Base-by-base conservation (phyloP, 2,329 filamentous ascomycete species). In the Lecanicillium sp. region DNA sequence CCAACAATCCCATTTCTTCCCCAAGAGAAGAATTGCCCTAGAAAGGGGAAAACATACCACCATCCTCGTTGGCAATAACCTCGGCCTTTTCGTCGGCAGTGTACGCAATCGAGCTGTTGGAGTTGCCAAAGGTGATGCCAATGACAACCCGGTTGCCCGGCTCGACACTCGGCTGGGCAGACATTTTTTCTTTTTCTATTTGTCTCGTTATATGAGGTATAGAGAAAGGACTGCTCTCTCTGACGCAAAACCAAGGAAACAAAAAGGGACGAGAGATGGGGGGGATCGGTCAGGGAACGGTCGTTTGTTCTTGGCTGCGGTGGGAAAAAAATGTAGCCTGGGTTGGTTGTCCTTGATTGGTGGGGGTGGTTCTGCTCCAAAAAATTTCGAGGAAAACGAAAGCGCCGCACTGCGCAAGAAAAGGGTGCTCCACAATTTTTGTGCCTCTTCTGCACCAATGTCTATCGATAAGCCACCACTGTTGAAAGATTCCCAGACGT, bases 31-130 rank as follows among this genome's bases (percentile, higher is more conserved):
- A n/a, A n/a, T n/a, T n/a, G n/a, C n/a, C n/a, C n/a, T n/a, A n/a
- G n/a, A n/a, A n/a, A n/a, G n/a, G n/a, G n/a, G n/a, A n/a, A 36
- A 33, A 66, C 79, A 57, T 61, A 88, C 87, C 87, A 73, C 92
- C 92, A 59, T 97, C 92, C 71, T 97, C 92, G 68, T 98, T 97
- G 58, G 92, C 92, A 68, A 98, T 97, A 48, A 98, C 90, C 62
- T 96, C 87, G 48, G 88, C 83, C 72, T 94, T 94, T 65, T 94
- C 90, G 57, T 97, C 90, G 46, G 82, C 77, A 33, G 89, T 94
- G 61, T 81, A 88, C 54, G 90, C 90, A 67, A 98, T 96, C 44
- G 88, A 96, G 70, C 87, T 94, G 80, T 95, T 94, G 46, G 88
- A 89, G 72, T 97, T 98, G 68, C 92, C 92, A 72, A 97, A 96